Evolutionary conservation across 2,329 filamentous ascomycete genomes (phyloP).

Genomic region (Colletotrichum navitas): DNA sequence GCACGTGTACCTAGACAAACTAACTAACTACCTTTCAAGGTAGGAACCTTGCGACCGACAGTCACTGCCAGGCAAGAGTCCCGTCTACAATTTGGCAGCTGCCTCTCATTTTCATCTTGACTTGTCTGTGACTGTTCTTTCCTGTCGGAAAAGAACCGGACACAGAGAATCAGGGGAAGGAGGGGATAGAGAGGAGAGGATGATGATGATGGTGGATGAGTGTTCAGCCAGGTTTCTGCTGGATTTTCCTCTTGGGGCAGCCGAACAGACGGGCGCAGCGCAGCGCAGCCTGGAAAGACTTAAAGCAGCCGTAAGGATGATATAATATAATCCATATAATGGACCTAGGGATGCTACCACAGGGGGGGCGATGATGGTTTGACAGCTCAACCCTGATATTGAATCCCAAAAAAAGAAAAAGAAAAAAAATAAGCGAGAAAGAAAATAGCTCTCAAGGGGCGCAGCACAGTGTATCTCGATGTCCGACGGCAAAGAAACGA

Average conservation of each 20-base stretch:
- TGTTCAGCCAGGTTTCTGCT: slow-evolving; percentile 15
- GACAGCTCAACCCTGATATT: slow-evolving; percentile 8
- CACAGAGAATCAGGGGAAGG: background rate
- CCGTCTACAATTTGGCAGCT: background rate
- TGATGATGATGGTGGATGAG: background rate
- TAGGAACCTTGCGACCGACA: background rate
- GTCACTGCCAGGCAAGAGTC: slow-evolving; percentile 10
- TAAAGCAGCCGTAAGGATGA: slow-evolving; percentile 4
- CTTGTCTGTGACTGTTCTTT: background rate
- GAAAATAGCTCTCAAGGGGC: background rate
- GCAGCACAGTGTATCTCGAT: background rate
- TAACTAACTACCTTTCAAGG: no score
- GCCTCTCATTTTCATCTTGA: background rate
- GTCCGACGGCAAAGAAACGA: background rate
- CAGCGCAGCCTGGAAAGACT: background rate
- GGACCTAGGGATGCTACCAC: slow-evolving; percentile 11
- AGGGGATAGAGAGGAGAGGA: background rate
- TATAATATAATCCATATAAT: background rate
- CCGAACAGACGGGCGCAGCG: background rate
- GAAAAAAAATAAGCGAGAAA: background rate
- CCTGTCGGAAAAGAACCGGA: background rate
- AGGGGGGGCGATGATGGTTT: background rate
- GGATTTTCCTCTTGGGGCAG: background rate
- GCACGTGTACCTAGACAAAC: no score
- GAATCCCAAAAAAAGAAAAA: background rate